Percentiles rank a stretch among this genome's conserved stretches.
Conservation (phyloP, 1,284 basidiomycete genomes). For the Sphaerobolus stellatus region DNA sequence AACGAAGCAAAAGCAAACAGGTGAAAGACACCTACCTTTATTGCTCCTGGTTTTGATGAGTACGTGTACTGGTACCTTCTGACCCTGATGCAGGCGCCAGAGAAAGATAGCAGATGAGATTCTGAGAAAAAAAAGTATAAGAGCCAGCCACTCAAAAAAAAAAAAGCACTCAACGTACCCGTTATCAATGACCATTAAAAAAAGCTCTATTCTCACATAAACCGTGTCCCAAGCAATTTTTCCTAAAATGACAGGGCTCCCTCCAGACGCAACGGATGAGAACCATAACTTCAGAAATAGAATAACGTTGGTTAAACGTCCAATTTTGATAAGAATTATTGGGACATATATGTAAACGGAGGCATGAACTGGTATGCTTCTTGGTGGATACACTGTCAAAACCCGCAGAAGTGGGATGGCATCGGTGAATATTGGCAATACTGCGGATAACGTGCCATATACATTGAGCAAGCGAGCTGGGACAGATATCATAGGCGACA, state of each 20-base stretch:
- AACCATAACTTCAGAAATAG: slow-evolving; percentile 18
- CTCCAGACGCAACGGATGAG: slow-evolving; percentile 20
- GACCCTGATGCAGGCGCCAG: slow-evolving; percentile 17
- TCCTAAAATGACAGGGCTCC: slow-evolving; percentile 12
- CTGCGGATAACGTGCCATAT: slow-evolving; percentile 19
- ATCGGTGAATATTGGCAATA: slow-evolving; percentile 32
- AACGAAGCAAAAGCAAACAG: no score
- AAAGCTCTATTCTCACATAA: slow-evolving; percentile 7
- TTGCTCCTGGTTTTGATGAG: not conserved
- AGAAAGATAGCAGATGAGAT: slow-evolving; percentile 28
- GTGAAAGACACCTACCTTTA: not conserved
- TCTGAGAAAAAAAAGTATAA: no score
- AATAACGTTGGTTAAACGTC: slow-evolving; percentile 23
- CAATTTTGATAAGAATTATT: slow-evolving; percentile 23
- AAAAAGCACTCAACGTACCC: slow-evolving; percentile 21
- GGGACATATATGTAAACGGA: not conserved
- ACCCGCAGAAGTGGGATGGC: slow-evolving; percentile 34
- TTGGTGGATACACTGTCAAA: slow-evolving; percentile 31
- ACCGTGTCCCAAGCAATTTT: not conserved
- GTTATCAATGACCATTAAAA: slow-evolving; percentile 34
- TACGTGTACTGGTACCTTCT: not conserved
- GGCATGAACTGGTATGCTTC: slow-evolving; percentile 20
- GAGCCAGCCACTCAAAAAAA: no score
- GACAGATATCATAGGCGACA: slow-evolving; percentile 20
- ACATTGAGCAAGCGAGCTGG: slow-evolving; percentile 17